These are phyloP conservation scores for Alectoria sarmentosa DNA, from an alignment of 495 filamentous ascomycete genomes.

Conservation along the genomic window DNA sequence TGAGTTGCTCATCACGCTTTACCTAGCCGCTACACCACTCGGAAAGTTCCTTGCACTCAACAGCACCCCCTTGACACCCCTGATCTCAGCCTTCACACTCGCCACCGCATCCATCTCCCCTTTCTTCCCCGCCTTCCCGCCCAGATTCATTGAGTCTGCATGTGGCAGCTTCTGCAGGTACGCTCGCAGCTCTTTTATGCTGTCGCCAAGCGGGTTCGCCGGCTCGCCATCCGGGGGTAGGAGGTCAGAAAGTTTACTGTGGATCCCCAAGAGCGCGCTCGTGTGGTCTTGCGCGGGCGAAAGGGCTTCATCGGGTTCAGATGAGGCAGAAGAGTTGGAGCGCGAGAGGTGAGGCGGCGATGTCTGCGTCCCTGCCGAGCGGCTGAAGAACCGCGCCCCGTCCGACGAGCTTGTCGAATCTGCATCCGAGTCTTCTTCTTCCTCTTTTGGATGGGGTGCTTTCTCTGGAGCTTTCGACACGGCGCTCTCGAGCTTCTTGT, in stretches of 20 bases:
- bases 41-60: conserved; percentile 69
- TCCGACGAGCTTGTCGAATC: conserved; percentile 50
- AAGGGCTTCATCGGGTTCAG: background rate
- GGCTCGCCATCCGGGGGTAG: conserved; percentile 8
- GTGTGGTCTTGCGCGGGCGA: background rate
- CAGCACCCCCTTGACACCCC: conserved; percentile 88
- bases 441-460: conserved; percentile 24
- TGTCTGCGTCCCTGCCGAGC: conserved; percentile 84
- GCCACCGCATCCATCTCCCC: conserved; percentile 69
- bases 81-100: conserved; percentile 73
- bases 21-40: conserved; percentile 10
- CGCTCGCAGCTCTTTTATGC: conserved; percentile 40
- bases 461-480: conserved; percentile 55
- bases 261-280: conserved; percentile 9
- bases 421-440: conserved; percentile 33
- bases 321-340: conserved; percentile 28
- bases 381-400: conserved; percentile 83
- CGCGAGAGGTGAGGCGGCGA: conserved; percentile 46
- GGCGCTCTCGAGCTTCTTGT: conserved; percentile 61
- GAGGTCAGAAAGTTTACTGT: conserved; percentile 8
- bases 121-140: conserved; percentile 39
- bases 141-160: conserved; percentile 27
- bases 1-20: background rate
- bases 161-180: conserved; percentile 45
- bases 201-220: conserved; percentile 36